phyloP scores from a whole-genome alignment of 2,329 filamentous ascomycete species.

The Thelonectria rubi region DNA sequence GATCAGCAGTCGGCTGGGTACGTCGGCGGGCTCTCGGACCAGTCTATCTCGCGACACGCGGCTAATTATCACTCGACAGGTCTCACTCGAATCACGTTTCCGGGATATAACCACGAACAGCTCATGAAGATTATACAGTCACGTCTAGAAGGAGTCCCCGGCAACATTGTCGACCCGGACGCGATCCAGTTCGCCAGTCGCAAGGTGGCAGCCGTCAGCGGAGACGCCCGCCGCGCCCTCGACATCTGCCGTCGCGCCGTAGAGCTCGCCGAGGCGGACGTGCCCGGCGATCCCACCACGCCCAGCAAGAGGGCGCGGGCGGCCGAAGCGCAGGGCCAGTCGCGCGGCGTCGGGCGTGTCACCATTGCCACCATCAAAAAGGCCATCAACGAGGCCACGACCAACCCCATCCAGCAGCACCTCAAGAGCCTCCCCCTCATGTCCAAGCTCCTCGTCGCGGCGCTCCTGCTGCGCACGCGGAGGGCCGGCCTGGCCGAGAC shows the following conservation, averaged over 20 bases:
- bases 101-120: conserved; percentile 96
- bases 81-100: conserved; percentile 93
- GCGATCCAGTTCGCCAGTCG: conserved; percentile 95
- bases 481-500: conserved; percentile 88
- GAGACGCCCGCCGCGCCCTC: conserved; percentile 88
- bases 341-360: conserved; percentile 63
- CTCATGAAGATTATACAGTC: conserved; percentile 97
- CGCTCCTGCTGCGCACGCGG: conserved; percentile 79
- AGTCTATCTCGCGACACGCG: neutral
- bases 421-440: conserved; percentile 82
- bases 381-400: conserved; percentile 94
- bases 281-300: conserved; percentile 60
- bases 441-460: conserved; percentile 86
- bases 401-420: conserved; percentile 89
- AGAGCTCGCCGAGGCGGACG: conserved; percentile 86
- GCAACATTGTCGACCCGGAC: conserved; percentile 89
- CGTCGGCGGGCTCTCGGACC: conserved; percentile 32
- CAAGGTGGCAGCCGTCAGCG: conserved; percentile 96
- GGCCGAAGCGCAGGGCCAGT: conserved; percentile 38
- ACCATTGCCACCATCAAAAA: conserved; percentile 94
- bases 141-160: conserved; percentile 87
- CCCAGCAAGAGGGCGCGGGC: conserved; percentile 64
- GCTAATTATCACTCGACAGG: conserved; percentile 51
- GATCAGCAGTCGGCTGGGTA: conserved; percentile 86
- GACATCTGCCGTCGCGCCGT: conserved; percentile 96